Evolutionary conservation across 768 basidiomycete genomes (phyloP), one percentile per base, ranked within the genome.

Genomic region (Lentinula edodes): DNA sequence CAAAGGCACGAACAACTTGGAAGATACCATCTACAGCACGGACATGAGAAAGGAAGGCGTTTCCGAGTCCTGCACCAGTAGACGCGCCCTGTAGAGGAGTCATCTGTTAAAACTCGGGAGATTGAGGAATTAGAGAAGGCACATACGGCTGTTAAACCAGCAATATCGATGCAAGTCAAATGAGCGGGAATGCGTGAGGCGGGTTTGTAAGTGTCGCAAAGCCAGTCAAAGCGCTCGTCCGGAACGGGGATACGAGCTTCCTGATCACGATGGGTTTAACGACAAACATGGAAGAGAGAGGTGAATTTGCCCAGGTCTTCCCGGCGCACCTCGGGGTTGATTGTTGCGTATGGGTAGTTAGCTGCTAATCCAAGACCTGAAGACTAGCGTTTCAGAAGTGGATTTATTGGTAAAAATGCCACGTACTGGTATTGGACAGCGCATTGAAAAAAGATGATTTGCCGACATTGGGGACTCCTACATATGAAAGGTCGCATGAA

Each of bases 361-460:
- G 94, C 94, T 41, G 94, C 90, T 74, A 95, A 94, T 64, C 91
- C 93, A 7, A 96, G 83, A 75, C 94, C 92, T 90, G 46, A 41
- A 50, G 42, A 59, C 59, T 43, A 61, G 54, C 59, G 50, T 13
- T 58, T 63, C 64, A 61, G 59, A 5, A 36, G 8, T 18, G 34
- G 9, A 2, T 15, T 32, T 5, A 34, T 38, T 6, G 5, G 10
- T 35, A 58, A 64, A 51, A 32, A 54, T 13, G 61, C 53, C 39
- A 71, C 83, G 45, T 36, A 92, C 93, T 92, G 64, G 93, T 93
- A 68, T 95, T 85, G 36, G 96, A 95, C 57, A 98, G 84, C 42
- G 82, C 90, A 74, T 99, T 99, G 86, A 99, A 99, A 76, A 98
- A 96, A n/a, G 95, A 97, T 0, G 93, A 95, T 76, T 99, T 98